Conservation (phyloP, 1,284 basidiomycete genomes). For the Phaffia rhodozyma region DNA sequence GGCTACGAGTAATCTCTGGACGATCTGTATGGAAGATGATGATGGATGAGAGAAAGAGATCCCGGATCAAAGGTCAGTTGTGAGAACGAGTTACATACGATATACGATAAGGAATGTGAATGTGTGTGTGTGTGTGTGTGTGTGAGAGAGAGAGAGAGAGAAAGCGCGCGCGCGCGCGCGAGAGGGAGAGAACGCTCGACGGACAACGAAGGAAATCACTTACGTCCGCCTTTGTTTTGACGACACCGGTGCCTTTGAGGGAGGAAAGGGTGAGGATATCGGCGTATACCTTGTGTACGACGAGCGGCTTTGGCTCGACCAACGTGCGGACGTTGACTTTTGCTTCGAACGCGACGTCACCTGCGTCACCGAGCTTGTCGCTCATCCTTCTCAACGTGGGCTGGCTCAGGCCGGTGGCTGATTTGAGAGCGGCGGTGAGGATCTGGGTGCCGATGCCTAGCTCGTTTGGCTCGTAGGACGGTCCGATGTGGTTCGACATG, state of each 20-base stretch:
- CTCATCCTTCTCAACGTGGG: slow-evolving; percentile 50
- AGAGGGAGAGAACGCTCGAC: too few species aligned
- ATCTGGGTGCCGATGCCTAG: slow-evolving; percentile 64
- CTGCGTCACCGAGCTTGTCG: slow-evolving; percentile 49
- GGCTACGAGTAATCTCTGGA: slow-evolving; percentile 69
- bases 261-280: slow-evolving; percentile 52
- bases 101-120: too few species aligned
- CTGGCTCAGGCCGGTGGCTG: slow-evolving; percentile 63
- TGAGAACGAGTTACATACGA: too few species aligned
- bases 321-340: slow-evolving; percentile 66
- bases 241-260: slow-evolving; percentile 60
- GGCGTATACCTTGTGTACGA: slow-evolving; percentile 52
- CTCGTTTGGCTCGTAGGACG: slow-evolving; percentile 61
- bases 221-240: slow-evolving; percentile 55
- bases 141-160: too few species aligned
- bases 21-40: slow-evolving; percentile 35
- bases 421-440: slow-evolving; percentile 65
- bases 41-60: not conserved
- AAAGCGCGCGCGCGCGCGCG: too few species aligned
- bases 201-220: not conserved
- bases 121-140: too few species aligned
- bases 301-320: slow-evolving; percentile 56
- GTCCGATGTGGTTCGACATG: slow-evolving; percentile 71
- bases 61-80: not conserved
- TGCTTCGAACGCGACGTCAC: slow-evolving; percentile 73